Percentiles rank a stretch among this genome's conserved stretches.
Evolutionary conservation across 805 yeast species (phyloP).

Genomic region (Lachancea cidri): DNA sequence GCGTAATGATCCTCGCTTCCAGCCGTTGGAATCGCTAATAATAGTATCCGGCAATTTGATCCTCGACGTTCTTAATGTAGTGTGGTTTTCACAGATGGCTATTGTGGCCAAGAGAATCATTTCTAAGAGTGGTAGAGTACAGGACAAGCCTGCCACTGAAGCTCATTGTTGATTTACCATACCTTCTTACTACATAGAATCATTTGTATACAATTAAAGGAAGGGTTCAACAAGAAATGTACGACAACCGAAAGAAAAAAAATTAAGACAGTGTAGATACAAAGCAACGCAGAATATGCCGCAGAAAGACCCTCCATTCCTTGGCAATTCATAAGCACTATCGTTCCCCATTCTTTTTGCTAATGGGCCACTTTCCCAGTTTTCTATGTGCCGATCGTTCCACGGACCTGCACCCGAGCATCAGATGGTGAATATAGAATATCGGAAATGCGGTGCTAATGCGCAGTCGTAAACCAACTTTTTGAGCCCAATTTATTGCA

Average conservation of each 20-base stretch:
- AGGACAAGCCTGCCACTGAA: slow-evolving; percentile 9
- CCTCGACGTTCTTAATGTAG: slow-evolving; percentile 60
- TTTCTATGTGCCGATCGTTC: neutral
- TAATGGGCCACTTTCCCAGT: neutral
- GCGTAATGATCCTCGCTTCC: slow-evolving; percentile 42
- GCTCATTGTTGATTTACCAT: slow-evolving; percentile 1
- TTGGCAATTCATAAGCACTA: neutral
- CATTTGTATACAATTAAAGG: neutral
- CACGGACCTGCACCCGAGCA: neutral
- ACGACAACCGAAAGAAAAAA: neutral
- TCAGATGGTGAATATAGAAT: neutral
- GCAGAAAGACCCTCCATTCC: neutral
- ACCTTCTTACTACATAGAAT: too few species aligned
- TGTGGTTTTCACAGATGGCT: slow-evolving; percentile 82
- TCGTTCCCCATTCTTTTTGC: neutral
- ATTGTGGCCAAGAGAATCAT: slow-evolving; percentile 48
- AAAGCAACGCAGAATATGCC: neutral
- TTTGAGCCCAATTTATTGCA: neutral
- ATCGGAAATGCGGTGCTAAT: neutral
- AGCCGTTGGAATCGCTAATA: slow-evolving; percentile 32
- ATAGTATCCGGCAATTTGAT: slow-evolving; percentile 47
- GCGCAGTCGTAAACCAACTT: neutral
- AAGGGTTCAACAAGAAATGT: neutral
- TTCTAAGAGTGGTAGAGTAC: slow-evolving; percentile 10
- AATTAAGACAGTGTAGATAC: neutral